Evolutionary conservation across 257 asterid genomes (phyloP), one percentile per base, ranked within the genome.

Genomic region (Gardenia jasminoides): DNA sequence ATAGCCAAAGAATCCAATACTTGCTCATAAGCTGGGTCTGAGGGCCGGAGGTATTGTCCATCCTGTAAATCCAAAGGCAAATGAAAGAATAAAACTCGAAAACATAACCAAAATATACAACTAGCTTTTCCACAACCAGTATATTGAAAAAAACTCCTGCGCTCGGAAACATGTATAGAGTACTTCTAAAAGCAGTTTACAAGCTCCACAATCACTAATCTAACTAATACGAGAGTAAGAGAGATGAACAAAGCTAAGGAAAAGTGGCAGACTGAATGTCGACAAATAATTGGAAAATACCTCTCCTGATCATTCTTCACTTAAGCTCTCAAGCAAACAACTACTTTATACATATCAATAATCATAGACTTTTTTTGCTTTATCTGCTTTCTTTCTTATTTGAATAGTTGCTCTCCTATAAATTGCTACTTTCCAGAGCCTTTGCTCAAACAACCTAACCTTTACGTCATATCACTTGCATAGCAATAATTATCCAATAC

Each of bases 1-100:
- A 96, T 93, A 69, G 99, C 99, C 88, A 96, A 85, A 74, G 99
- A 96, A 88, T 96, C 99, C 78, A 96, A 79, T 74, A 96, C 99
- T 92, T 96, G 99, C 85, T 96, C 99, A 81, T 96, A 96, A 61
- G 98, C 97, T 39, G 99, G 99, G 79, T 96, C 99, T 72, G 99
- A 93, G 79, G 98, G 98, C 75, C 98, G 92, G 85, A 96, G 99
- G 84, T 96, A 96, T 81, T 96, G 99, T 54, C 99, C 99, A 86
- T 96, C 99, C 99, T 96, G 88, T 80, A 84, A 80, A 80, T 67
- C 82, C 72, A 80, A 72, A 67, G 48, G 74, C 50, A 82, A 78
- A 10, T 62, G 22, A 46, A 56, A 68, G 41, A 30, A 75, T 20
- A 75, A 28, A 69, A 22, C 52, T 75, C 56, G n/a, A 56, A 52